A percentile compares a stretch with the other conserved stretches of the same genome.
Conservation (phyloP, 2,329 filamentous ascomycete species). For the Xylaria hypoxylon region DNA sequence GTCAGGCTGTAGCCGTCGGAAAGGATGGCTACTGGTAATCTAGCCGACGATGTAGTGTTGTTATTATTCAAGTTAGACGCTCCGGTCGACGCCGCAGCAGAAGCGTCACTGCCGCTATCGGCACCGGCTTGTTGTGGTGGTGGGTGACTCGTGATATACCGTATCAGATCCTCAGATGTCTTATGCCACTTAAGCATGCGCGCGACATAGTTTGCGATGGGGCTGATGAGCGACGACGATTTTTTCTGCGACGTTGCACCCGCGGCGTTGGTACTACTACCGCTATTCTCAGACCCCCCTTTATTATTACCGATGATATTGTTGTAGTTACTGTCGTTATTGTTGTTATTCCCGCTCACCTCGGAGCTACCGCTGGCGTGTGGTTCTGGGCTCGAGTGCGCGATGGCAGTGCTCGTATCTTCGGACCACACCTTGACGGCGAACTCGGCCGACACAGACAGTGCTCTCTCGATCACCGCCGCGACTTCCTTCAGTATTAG, state of each 20-base stretch:
- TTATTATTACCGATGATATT: conserved; percentile 6
- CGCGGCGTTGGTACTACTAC: neutral
- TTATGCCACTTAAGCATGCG: conserved; percentile 80
- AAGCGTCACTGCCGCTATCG: neutral
- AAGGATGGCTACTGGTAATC: conserved; percentile 78
- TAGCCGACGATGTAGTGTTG: conserved; percentile 31
- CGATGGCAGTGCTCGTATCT: conserved; percentile 43
- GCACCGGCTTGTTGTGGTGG: neutral
- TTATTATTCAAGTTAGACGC: conserved; percentile 13
- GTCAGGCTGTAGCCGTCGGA: conserved; percentile 84
- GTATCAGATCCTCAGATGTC: conserved; percentile 76
- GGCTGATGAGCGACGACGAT: conserved; percentile 50
- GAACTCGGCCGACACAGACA: conserved; percentile 61
- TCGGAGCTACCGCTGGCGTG: conserved; percentile 21
- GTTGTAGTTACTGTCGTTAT: conserved; percentile 8
- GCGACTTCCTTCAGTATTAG: conserved; percentile 68
- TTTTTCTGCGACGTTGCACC: conserved; percentile 15
- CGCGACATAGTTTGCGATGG: conserved; percentile 71
- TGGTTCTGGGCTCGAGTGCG: conserved; percentile 39
- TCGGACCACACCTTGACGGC: conserved; percentile 61
- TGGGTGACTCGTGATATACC: conserved; percentile 57
- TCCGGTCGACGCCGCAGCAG: neutral
- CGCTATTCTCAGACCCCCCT: conserved; percentile 12
- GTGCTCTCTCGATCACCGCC: conserved; percentile 71
- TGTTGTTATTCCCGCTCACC: conserved; percentile 1